phyloP scores from a whole-genome alignment of 2,329 filamentous ascomycete genomes.

The Phaeosphaeria sp. region DNA sequence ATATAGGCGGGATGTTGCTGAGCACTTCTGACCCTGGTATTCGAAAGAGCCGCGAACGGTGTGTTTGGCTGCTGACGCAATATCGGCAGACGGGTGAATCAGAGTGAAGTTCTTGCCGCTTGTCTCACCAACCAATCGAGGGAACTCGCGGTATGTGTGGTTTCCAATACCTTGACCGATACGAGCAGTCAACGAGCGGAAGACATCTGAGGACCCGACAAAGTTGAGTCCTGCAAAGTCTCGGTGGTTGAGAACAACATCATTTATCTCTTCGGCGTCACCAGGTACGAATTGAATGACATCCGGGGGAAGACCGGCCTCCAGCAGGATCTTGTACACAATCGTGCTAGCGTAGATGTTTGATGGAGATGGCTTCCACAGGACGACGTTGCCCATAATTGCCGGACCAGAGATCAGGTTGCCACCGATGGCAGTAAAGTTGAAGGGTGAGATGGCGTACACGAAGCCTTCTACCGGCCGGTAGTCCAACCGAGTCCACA shows the following conservation, averaged over 20 bases:
- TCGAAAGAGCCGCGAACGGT: conserved; percentile 86
- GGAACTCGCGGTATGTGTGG: conserved; percentile 81
- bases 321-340: conserved; percentile 86
- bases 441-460: conserved; percentile 92
- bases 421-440: conserved; percentile 92
- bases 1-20: conserved; percentile 79
- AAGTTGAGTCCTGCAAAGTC: conserved; percentile 91
- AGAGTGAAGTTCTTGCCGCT: conserved; percentile 93
- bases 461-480: conserved; percentile 91
- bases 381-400: conserved; percentile 87
- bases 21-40: conserved; percentile 90
- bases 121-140: conserved; percentile 86
- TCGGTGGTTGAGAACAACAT: conserved; percentile 73
- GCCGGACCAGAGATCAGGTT: conserved; percentile 84
- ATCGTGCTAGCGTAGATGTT: conserved; percentile 87
- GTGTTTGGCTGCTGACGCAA: conserved; percentile 78
- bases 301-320: conserved; percentile 84
- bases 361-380: conserved; percentile 92
- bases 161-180: conserved; percentile 82
- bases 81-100: conserved; percentile 75
- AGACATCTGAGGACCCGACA: conserved; percentile 88
- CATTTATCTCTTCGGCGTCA: conserved; percentile 81
- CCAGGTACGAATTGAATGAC: conserved; percentile 94
- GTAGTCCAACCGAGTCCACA: conserved; percentile 88
- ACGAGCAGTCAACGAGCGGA: conserved; percentile 83